Evolutionary conservation across 2,329 filamentous ascomycete species (phyloP), one percentile per base, ranked within the genome.

Genomic region (Aspergillus felis): DNA sequence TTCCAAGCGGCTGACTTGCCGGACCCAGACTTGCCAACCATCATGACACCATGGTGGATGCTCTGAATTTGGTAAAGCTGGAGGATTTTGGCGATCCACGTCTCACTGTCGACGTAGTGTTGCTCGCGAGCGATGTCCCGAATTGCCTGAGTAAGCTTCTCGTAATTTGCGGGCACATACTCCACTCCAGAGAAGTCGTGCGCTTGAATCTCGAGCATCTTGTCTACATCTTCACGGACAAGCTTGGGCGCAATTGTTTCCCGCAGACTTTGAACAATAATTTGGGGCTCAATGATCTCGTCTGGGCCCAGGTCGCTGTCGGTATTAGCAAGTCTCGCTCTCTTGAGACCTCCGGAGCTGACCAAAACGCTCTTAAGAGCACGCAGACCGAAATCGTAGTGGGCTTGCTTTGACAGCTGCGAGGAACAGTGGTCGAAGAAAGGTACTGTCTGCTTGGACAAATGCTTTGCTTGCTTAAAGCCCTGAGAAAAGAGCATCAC

Each of bases 401-500:
- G 94, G 1, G 95, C 92, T 76, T 99, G 95, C 72, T 97, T 97
- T 1, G 93, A 96, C 28, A 99, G 79, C 59, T 83, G 84, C 25
- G 80, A 82, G 7, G 90, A 81, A 73, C 95, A 99, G 69, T 89
- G 87, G 71, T 99, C 94, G 76, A 99, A 99, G 82, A 99, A 99
- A 0, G 94, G 95, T 25, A 99, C 94, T 0, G 93, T 95, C 67
- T 97, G 92, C 71, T 93, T 94, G 1, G 94, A 96, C 4, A 99
- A 82, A 58, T 88, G 81, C 78, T 97, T 99, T 38, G 94, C 94
- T 74, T 96, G 91, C 68, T 91, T 95, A 82, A 99, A 99, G 70
- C 94, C 94, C 75, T 99, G 94, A 1, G 95, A 99, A 82, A 97
- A 99, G 38, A 99, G 86, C 95, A 99, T 99, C 68, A 99, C 94